phyloP scores from a whole-genome alignment of 1,284 basidiomycete genomes.

The Wolfiporia cocos region DNA sequence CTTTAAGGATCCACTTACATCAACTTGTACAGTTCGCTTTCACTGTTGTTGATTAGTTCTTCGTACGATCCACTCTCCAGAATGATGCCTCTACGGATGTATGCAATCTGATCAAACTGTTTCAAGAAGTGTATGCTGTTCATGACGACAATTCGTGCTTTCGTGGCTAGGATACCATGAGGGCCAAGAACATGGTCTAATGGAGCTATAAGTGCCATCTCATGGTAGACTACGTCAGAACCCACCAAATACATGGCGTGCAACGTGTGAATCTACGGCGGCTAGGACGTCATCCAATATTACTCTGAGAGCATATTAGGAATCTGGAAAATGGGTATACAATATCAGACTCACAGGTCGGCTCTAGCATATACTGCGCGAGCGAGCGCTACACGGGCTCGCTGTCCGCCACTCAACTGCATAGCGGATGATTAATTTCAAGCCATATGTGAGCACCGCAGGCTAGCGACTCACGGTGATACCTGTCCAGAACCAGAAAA shows the following conservation, averaged over 20 bases:
- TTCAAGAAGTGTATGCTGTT: slow-evolving; percentile 85
- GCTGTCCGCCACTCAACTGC: slow-evolving; percentile 66
- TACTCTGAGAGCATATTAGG: slow-evolving; percentile 20
- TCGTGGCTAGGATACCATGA: slow-evolving; percentile 75
- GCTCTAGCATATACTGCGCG: slow-evolving; percentile 38
- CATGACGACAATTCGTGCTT: slow-evolving; percentile 86
- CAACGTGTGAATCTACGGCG: slow-evolving; percentile 43
- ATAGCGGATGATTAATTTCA: neutral
- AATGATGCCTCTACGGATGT: slow-evolving; percentile 81
- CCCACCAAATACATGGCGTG: slow-evolving; percentile 43
- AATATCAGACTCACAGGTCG: slow-evolving; percentile 32
- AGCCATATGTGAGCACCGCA: neutral
- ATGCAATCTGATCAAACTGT: slow-evolving; percentile 76
- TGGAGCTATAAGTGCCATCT: slow-evolving; percentile 14
- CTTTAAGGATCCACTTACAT: too few species aligned
- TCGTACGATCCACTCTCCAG: slow-evolving; percentile 74
- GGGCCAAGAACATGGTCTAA: slow-evolving; percentile 88
- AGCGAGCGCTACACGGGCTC: slow-evolving; percentile 48
- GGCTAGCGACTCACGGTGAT: slow-evolving; percentile 29
- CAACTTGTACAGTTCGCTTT: slow-evolving; percentile 76
- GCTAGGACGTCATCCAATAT: slow-evolving; percentile 53
- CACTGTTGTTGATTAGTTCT: slow-evolving; percentile 55
- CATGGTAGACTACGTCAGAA: neutral
- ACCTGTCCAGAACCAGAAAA: slow-evolving; percentile 18
- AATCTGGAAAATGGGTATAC: too few species aligned